phyloP scores from a whole-genome alignment of 2,329 filamentous ascomycete species.

The Colletotrichum viniferum region DNA sequence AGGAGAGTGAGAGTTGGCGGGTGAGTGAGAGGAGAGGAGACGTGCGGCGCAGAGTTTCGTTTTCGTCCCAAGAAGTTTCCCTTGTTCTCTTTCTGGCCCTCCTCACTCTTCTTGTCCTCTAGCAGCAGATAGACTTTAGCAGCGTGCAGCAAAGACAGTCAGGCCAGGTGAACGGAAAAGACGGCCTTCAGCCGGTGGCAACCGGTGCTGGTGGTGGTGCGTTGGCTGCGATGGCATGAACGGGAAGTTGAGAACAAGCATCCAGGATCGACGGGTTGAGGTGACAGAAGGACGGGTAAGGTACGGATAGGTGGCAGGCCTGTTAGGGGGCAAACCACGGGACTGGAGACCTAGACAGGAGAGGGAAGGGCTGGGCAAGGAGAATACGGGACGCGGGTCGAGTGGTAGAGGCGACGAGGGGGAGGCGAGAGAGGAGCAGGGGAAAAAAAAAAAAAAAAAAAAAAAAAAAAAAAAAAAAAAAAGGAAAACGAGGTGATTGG shows the following conservation, averaged over 20 bases:
- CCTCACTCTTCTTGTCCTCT: neutral
- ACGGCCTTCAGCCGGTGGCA: slow-evolving; percentile 12
- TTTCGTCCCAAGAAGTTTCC: slow-evolving; percentile 11
- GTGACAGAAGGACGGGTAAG: neutral
- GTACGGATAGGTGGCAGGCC: neutral
- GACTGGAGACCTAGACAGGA: neutral
- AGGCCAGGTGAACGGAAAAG: slow-evolving; percentile 1
- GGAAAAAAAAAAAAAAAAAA: too few species aligned
- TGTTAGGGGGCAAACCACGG: neutral
- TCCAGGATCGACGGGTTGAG: slow-evolving; percentile 13
- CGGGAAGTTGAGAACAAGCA: slow-evolving; percentile 9
- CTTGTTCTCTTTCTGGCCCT: neutral
- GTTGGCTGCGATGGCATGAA: slow-evolving; percentile 4
- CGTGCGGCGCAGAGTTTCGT: slow-evolving; percentile 21
- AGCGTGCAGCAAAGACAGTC: neutral
- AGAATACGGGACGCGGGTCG: neutral
- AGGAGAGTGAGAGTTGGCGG: neutral
- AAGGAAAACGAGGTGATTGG: neutral
- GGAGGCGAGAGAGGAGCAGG: neutral
- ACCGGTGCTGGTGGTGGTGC: neutral
- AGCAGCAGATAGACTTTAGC: neutral
- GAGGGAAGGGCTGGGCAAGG: neutral
- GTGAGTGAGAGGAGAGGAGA: slow-evolving; percentile 6
- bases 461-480: neutral
- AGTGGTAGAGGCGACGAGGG: neutral